Base-by-base conservation (phyloP, 129 eudicot species). In the Centrapalus pauciflorus region DNA sequence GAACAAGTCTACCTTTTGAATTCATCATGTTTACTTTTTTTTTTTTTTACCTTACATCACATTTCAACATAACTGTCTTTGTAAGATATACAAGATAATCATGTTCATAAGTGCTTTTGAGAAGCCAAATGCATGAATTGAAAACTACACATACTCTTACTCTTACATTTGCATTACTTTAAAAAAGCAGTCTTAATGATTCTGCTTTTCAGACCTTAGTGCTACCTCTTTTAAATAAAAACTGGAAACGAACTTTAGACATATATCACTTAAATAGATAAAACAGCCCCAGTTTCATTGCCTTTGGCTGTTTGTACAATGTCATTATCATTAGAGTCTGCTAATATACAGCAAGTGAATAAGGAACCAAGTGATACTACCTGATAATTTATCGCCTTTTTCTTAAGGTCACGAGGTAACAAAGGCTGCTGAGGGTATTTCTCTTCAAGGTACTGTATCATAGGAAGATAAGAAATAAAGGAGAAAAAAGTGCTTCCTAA, bases 341-440 rank as follows among this genome's bases (percentile, higher is more conserved):
- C 38, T 32, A 13, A 29, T 25, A 3, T 6, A 43, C 4, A 25
- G 9, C 12, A 9, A 23, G 21, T 16, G 13, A 63, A 34, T 4
- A 35, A 46, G 48, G 56, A 77, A 37, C 30, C 34, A 46, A 72
- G 38, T 26, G 66, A 20, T 45, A 55, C 46, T 35, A 90, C 97
- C 90, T 90, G 95, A 76, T 70, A 81, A 70, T 86, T 90, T 68
- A 90, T 35, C 46, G 90, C 85, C 69, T 57, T 90, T 55, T 66
- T 81, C 30, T 65, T 77, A 54, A 82, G 79, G 79, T 86, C 85
- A 55, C 33, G 57, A 21, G 97, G 97, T 69, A 86, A 72, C 80
- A 90, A 74, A 19, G 97, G 83, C 62, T 28, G 82, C 67, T 81
- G 76, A 58, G 90, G 97, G 73, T 81, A 90, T 83, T 84, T 90